Evolutionary conservation across 2,329 filamentous ascomycete genomes (phyloP), one percentile per base, ranked within the genome.

Genomic region (Colletotrichum camelliae): DNA sequence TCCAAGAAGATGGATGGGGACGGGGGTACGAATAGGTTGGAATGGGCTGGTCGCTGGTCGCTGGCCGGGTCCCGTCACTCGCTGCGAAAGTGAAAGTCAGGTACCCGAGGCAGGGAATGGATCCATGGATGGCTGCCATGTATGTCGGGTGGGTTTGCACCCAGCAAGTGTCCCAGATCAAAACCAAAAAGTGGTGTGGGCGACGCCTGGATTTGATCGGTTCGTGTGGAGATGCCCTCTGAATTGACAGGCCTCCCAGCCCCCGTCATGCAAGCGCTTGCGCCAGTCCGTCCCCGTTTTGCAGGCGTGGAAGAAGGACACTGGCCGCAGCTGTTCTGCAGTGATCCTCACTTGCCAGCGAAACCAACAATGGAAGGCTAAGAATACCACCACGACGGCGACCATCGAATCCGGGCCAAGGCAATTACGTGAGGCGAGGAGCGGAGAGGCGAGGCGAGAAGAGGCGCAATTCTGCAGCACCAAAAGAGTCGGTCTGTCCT

Each of bases 31-130:
- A 60, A 39, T 69, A 52, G 67, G 39, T 64, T 39, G 57, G 67
- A 60, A 39, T 69, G 67, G 67, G 67, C 55, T 35, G 35, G 72
- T 67, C 31, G 24, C 24, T 24, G 24, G 24, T 24, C 24, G 24
- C 24, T 24, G 24, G 24, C 4, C 24, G 9, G 24, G 24, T 27
- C 24, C 24, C 24, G 7, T 33, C 31, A 33, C 6, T 33, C 31
- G 31, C 31, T 33, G 31, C 43, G 43, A 48, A n/a, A 48, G 43
- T 48, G 43, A 16, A 74, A 55, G 66, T 39, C 68, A 71, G 68
- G 68, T 75, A 75, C 72, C 74, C 70, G 74, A 68, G 71, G 27
- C 43, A 70, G 43, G 62, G 67, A 64, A 67, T 65, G 39, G 21
- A 27, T 27, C 24, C 24, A 27, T 27, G 24, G 24, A 27, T 27